A percentile compares a stretch with the other conserved stretches of the same genome.
phyloP scores from a whole-genome alignment of 768 basidiomycete genomes.

The Epithele typhae region DNA sequence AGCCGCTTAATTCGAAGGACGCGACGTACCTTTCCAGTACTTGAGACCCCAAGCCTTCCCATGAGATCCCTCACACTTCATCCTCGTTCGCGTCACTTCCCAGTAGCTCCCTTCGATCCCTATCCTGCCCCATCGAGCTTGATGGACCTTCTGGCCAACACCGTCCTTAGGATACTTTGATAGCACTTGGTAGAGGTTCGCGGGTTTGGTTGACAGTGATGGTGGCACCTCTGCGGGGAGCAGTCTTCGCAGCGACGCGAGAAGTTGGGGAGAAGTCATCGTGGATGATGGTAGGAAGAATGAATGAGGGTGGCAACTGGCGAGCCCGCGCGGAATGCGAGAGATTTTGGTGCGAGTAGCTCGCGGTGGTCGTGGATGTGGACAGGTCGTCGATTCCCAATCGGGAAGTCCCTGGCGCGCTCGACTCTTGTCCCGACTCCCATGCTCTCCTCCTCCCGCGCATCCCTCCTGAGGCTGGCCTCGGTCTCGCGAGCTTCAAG shows the following conservation, averaged over 20 bases:
- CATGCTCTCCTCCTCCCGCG: conserved; percentile 10
- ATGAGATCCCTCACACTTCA: conserved; percentile 71
- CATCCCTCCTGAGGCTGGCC: not conserved
- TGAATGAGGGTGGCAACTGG: not conserved
- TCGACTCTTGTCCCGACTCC: not conserved
- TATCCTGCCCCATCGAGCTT: conserved; percentile 70
- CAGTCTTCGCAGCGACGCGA: conserved; percentile 43
- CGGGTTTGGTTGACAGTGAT: conserved; percentile 49
- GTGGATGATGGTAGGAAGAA: not conserved
- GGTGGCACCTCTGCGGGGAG: conserved; percentile 59
- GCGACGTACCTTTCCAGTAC: conserved; percentile 63
- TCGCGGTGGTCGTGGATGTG: conserved; percentile 1
- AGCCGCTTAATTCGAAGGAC: no score
- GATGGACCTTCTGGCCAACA: conserved; percentile 64
- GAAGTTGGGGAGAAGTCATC: conserved; percentile 12
- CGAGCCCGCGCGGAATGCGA: no score
- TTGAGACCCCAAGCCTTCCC: conserved; percentile 83
- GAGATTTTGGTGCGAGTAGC: not conserved
- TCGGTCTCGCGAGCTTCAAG: conserved; percentile 4
- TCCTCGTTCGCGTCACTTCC: conserved; percentile 64
- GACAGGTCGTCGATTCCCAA: conserved; percentile 4
- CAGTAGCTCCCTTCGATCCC: conserved; percentile 67
- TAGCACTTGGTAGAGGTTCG: conserved; percentile 69
- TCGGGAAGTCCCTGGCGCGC: conserved; percentile 2
- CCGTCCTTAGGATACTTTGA: conserved; percentile 65